These are phyloP conservation scores for Backusella psychrophila DNA, from an alignment of 192 early-diverging fungal species.

Conservation along the genomic window DNA sequence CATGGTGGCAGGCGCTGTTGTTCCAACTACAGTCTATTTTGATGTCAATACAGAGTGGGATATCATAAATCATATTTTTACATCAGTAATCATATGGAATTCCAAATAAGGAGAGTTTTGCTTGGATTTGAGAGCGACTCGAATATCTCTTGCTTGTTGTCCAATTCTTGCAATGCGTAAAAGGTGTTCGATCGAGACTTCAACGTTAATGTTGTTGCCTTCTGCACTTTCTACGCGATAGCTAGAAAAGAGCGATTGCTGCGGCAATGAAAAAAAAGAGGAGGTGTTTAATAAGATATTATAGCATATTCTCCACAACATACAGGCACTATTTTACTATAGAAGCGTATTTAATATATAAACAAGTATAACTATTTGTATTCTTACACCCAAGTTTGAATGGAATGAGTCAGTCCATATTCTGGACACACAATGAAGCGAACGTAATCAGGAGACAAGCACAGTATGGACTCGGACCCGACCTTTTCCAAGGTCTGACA, in stretches of 20 bases:
- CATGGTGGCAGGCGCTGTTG: too few species aligned
- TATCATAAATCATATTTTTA: not conserved
- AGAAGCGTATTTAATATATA: not conserved
- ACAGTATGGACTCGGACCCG: not conserved
- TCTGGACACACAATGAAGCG: constrained; percentile 1
- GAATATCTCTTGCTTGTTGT: not conserved
- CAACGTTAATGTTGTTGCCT: not conserved
- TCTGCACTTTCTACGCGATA: constrained; percentile 2
- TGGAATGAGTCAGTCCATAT: not conserved
- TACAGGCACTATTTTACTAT: constrained; percentile 9
- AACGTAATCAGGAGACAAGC: constrained; percentile 1
- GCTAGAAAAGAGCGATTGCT: not conserved
- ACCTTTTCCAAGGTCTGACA: constrained; percentile 2
- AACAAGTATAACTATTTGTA: not conserved
- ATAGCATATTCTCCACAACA: not conserved
- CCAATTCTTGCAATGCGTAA: not conserved
- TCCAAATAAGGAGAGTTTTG: not conserved
- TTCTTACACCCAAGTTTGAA: constrained; percentile 7
- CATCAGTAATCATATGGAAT: not conserved
- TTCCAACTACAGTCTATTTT: not conserved
- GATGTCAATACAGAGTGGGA: too few species aligned
- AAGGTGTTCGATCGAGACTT: not conserved
- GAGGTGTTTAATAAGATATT: not conserved
- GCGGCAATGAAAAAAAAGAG: not conserved
- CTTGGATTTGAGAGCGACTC: not conserved